Conservation (phyloP, 495 filamentous ascomycete genomes). For the Penicillium bovifimosum region DNA sequence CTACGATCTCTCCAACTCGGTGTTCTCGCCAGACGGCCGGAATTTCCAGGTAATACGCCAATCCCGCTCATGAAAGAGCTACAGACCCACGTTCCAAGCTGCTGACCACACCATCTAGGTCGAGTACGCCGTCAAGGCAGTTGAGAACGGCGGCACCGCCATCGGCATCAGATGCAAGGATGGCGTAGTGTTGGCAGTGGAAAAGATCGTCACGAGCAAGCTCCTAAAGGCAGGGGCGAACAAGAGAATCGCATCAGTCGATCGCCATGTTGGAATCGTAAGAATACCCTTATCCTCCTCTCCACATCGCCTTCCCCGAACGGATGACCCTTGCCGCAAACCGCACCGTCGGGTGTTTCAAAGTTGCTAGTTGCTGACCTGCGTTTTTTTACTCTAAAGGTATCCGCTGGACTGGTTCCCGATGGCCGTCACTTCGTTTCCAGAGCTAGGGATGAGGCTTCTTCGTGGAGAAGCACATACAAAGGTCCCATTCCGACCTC, state of each 20-base stretch:
- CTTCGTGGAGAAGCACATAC: slow-evolving; percentile 80
- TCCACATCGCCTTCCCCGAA: neutral
- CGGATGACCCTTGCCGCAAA: no score
- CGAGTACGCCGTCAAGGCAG: slow-evolving; percentile 97
- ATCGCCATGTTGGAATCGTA: slow-evolving; percentile 91
- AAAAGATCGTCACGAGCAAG: slow-evolving; percentile 95
- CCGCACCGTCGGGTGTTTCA: neutral
- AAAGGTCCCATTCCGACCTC: slow-evolving; percentile 85
- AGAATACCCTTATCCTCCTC: slow-evolving; percentile 26
- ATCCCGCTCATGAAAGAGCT: slow-evolving; percentile 2
- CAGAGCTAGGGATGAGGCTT: slow-evolving; percentile 88
- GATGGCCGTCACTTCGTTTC: slow-evolving; percentile 94
- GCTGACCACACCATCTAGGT: slow-evolving; percentile 46
- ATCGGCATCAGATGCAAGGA: slow-evolving; percentile 97
- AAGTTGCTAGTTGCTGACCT: slow-evolving; percentile 1
- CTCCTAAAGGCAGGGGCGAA: slow-evolving; percentile 89
- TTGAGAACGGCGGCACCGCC: slow-evolving; percentile 95
- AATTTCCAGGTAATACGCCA: slow-evolving; percentile 73
- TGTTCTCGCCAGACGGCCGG: slow-evolving; percentile 96
- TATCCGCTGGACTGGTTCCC: slow-evolving; percentile 86
- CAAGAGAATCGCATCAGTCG: slow-evolving; percentile 91
- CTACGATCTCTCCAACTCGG: slow-evolving; percentile 98
- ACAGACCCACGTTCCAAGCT: neutral
- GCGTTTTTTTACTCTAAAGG: slow-evolving; percentile 43
- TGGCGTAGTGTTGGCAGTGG: slow-evolving; percentile 90